These are phyloP conservation scores for Kwoniella shandongensis DNA, from an alignment of 768 basidiomycete genomes.

Conservation along the genomic window DNA sequence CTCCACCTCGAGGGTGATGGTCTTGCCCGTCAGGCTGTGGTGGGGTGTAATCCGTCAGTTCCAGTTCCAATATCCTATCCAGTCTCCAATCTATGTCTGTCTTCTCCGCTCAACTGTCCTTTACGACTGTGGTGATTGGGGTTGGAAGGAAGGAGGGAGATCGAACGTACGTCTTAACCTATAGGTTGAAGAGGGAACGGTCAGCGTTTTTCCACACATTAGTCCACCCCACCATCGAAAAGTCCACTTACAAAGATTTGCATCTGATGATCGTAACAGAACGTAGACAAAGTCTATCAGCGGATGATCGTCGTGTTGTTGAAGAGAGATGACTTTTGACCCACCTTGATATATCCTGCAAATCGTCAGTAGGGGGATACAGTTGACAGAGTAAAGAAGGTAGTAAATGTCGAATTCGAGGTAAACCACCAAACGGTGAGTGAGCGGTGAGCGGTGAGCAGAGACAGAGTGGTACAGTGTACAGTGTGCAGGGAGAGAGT, in stretches of 20 bases:
- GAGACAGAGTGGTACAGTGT: too few species aligned
- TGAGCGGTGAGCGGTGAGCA: too few species aligned
- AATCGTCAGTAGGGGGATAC: slow-evolving; percentile 20
- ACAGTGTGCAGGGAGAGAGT: too few species aligned
- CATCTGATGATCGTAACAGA: slow-evolving; percentile 32
- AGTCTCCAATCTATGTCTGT: not conserved
- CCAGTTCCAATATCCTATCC: too few species aligned
- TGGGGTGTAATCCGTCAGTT: slow-evolving; percentile 11
- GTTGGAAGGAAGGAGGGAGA: too few species aligned
- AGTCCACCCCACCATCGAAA: slow-evolving; percentile 12
- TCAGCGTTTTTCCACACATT: slow-evolving; percentile 5
- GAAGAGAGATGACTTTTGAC: not conserved
- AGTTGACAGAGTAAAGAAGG: not conserved
- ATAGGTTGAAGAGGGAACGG: slow-evolving; percentile 9
- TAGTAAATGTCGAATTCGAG: not conserved
- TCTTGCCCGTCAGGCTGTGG: slow-evolving; percentile 65
- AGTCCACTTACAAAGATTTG: slow-evolving; percentile 47
- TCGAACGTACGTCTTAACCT: slow-evolving; percentile 40
- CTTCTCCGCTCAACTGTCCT: slow-evolving; percentile 3
- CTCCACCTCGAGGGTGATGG: slow-evolving; percentile 64
- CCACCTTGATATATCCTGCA: slow-evolving; percentile 28
- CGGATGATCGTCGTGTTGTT: not conserved
- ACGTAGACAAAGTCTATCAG: not conserved
- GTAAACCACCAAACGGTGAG: too few species aligned
- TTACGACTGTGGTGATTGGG: too few species aligned